phyloP scores from a whole-genome alignment of 2,329 filamentous ascomycete genomes.

The Xylariaceae sp. region DNA sequence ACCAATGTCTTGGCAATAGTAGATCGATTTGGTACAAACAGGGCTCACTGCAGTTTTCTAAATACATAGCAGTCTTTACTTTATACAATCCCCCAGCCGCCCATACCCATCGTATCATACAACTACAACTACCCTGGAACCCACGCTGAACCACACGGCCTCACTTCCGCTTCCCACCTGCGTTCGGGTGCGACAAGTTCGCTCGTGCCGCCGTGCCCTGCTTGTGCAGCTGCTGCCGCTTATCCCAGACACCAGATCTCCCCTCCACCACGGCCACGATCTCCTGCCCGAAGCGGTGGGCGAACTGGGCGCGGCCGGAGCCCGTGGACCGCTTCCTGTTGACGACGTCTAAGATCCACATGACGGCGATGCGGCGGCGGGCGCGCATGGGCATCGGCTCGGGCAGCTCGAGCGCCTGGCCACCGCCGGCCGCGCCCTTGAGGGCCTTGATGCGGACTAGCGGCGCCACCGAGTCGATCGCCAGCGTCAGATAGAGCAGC shows the following conservation, averaged over 20 bases:
- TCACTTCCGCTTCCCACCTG: neutral
- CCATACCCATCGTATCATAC: slow-evolving; percentile 5
- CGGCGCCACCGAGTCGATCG: slow-evolving; percentile 89
- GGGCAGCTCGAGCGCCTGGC: slow-evolving; percentile 77
- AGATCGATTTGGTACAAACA: neutral
- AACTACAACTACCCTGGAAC: neutral
- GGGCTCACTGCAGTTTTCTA: neutral
- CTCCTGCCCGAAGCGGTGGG: slow-evolving; percentile 78
- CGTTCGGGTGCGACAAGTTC: slow-evolving; percentile 51
- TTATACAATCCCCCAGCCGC: slow-evolving; percentile 9
- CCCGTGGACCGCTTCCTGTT: slow-evolving; percentile 71
- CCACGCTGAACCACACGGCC: neutral
- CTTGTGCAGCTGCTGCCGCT: slow-evolving; percentile 74
- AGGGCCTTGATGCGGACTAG: slow-evolving; percentile 75
- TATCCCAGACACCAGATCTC: slow-evolving; percentile 78
- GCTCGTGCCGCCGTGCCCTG: slow-evolving; percentile 71
- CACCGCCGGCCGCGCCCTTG: slow-evolving; percentile 79
- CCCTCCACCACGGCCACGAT: slow-evolving; percentile 85
- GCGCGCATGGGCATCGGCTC: slow-evolving; percentile 71
- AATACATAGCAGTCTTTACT: slow-evolving; percentile 4
- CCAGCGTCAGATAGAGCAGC: slow-evolving; percentile 80
- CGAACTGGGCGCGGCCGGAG: slow-evolving; percentile 68
- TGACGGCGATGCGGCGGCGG: slow-evolving; percentile 71
- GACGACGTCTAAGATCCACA: slow-evolving; percentile 86
- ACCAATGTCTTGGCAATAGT: no score